Conservation (phyloP, 768 basidiomycete genomes). For the Hericium erinaceus region DNA sequence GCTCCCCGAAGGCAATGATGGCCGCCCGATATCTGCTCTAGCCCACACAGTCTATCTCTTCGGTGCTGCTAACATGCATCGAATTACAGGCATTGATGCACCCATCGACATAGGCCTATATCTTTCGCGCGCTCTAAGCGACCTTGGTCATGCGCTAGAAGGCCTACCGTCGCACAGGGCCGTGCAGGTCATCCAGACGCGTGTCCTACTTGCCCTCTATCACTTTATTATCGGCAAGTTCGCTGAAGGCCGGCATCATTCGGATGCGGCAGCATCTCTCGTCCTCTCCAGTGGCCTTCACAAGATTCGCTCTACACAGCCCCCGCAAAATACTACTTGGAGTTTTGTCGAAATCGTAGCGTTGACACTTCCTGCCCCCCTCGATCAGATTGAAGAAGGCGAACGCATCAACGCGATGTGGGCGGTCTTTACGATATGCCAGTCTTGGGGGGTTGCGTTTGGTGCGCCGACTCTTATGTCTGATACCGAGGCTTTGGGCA, state of each 20-base stretch:
- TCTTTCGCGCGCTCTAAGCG: constrained; percentile 38
- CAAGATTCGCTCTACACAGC: constrained; percentile 13
- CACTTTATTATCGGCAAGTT: constrained; percentile 20
- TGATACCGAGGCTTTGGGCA: too few relatives aligned
- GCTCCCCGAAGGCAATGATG: constrained; percentile 15
- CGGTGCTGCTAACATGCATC: constrained; percentile 21
- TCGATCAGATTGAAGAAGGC: too few relatives aligned
- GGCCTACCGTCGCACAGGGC: constrained; percentile 27
- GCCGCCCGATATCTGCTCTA: constrained; percentile 25
- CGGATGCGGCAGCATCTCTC: not conserved
- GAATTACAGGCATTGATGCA: constrained; percentile 9
- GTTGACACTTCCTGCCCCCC: too few relatives aligned
- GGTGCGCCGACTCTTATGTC: too few relatives aligned
- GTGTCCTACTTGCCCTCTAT: constrained; percentile 24
- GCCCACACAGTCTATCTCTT: constrained; percentile 33
- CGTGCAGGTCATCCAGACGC: constrained; percentile 3
- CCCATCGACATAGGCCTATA: constrained; percentile 27
- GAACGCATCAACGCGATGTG: too few relatives aligned
- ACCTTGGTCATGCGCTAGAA: constrained; percentile 30
- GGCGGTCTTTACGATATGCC: too few relatives aligned
- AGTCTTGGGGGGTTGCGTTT: too few relatives aligned
- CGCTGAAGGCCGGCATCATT: constrained; percentile 23
- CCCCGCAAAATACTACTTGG: not conserved
- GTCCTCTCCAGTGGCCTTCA: constrained; percentile 20
- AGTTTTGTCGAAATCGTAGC: constrained; percentile 1